Evolutionary conservation across 2,329 filamentous ascomycete species (phyloP), one percentile per base, ranked within the genome.

Genomic region (Xylariaceae sp.): DNA sequence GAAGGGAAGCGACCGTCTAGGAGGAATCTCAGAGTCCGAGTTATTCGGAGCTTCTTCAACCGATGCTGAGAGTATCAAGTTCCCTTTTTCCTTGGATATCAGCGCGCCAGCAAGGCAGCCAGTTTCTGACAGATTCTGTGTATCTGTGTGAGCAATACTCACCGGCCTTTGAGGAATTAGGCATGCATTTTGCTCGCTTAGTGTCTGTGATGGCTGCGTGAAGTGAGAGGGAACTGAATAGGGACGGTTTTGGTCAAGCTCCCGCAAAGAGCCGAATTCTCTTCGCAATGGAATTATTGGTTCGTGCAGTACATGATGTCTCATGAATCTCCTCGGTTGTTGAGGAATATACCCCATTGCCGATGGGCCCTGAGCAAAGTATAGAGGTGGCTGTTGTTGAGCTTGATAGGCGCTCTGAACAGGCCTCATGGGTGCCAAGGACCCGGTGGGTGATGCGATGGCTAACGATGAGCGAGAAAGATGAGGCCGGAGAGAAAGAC

Each of bases 1-100:
- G 51, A 60, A 60, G n/a, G 61, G 57, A 13, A 60, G 58, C 51
- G 6, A 47, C 44, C 58, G 55, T n/a, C 49, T 60, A 2, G 61
- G 58, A 45, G 61, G 53, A 23, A 56, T 52, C 8, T 51, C 13
- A 35, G 18, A 11, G n/a, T n/a, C 51, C n/a, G 44, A 23, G 35
- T 53, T 13, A 13, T 45, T 50, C n/a, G 15, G 17, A 37, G 9
- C n/a, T 6, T 17, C 34, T 45, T 7, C n/a, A 23, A 18, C 45
- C 6, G 4, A 13, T 42, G 18, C 11, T 5, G 39, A 52, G 18
- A 10, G 15, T 5, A 15, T 5, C 10, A 4, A 11, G n/a, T 39
- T 10, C 30, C 18, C 42, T 2, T 11, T 44, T 47, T 34, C 10
- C 9, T 34, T 35, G 17, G 15, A 9, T 15, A 34, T 30, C 6